Base-by-base conservation (phyloP, 352 stramenopile species). In the Globisporangium carolinianum region DNA sequence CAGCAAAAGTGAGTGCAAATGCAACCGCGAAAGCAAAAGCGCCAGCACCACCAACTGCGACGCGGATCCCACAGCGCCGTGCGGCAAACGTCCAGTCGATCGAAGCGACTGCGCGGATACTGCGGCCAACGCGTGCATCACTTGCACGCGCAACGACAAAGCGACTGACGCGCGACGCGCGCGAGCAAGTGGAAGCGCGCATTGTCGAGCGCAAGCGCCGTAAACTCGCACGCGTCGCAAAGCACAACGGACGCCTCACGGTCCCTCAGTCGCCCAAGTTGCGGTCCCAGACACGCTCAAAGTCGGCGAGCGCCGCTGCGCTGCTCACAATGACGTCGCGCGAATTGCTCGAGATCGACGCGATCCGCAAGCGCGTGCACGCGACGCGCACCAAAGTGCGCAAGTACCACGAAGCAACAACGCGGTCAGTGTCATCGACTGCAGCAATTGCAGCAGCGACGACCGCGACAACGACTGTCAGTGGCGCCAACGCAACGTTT, bases 191-290 rank as follows among this genome's bases (percentile, higher is more conserved):
- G 3, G 72, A 77, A 38, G 63, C 70, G 18, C 72, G 65, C 36
- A 63, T 65, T 14, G n/a, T 72, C 45, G 62, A 72, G 47, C 63
- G 55, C 14, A 72, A 74, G 41, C 62, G 74, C 12, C 65, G 70
- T 15, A 57, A 60, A 0, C 51, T 79, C 37, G 50, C 63, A 42
- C 70, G 72, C 17, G 58, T 79, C 46, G 68, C 74, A 46, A 84
- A 84, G 62, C 67, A 78, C 46, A 84, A 81, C 32, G 74, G 74
- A 1, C 72, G 70, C 5, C 67, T 91, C 32, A 91, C 81, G 47
- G 79, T 91, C 48, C 81, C 81, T 7, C 65, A 79, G 61, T 87
- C 76, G 47, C 81, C 81, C 36, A 87, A 91, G 58, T 81, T 91
- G 50, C 69, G 73, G 36, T 51, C 56, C n/a, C 48, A 65, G 15